phyloP scores from a whole-genome alignment of 768 basidiomycete genomes.

The Lactifluus volemus region DNA sequence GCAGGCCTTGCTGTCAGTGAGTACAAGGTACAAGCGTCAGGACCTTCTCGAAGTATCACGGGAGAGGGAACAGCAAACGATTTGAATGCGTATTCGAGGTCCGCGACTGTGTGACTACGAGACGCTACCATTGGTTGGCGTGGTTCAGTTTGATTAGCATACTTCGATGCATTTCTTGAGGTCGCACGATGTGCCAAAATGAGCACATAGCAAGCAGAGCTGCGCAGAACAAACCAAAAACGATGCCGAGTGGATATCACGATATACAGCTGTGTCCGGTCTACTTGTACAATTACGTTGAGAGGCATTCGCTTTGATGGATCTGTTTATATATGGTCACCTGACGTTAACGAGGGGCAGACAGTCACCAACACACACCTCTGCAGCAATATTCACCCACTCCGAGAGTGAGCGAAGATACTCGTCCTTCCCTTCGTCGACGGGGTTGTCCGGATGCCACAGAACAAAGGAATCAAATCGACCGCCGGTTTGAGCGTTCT shows the following conservation, averaged over 20 bases:
- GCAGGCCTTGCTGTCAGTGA: not conserved
- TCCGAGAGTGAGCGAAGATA: slow-evolving; percentile 60
- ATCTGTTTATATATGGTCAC: slow-evolving; percentile 1
- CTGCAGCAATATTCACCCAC: slow-evolving; percentile 56
- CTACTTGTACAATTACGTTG: not conserved
- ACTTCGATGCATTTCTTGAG: not conserved
- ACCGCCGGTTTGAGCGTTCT: slow-evolving; percentile 37
- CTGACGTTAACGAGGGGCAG: no score
- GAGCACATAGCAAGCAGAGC: not conserved
- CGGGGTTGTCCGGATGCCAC: slow-evolving; percentile 66
- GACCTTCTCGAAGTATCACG: not conserved
- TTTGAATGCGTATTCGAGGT: not conserved
- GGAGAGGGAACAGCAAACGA: not conserved
- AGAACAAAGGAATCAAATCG: slow-evolving; percentile 61
- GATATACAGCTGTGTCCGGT: not conserved
- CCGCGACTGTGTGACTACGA: not conserved
- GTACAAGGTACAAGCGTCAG: not conserved
- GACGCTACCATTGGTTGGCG: not conserved
- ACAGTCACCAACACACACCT: slow-evolving; percentile 36
- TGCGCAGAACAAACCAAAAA: not conserved
- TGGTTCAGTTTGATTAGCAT: not conserved
- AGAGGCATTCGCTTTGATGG: not conserved
- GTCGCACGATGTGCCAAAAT: not conserved
- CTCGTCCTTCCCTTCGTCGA: slow-evolving; percentile 63
- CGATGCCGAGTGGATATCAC: not conserved